These are phyloP conservation scores for Sporobolomyces phaffii DNA, from an alignment of 768 basidiomycete species.

Conservation along the genomic window DNA sequence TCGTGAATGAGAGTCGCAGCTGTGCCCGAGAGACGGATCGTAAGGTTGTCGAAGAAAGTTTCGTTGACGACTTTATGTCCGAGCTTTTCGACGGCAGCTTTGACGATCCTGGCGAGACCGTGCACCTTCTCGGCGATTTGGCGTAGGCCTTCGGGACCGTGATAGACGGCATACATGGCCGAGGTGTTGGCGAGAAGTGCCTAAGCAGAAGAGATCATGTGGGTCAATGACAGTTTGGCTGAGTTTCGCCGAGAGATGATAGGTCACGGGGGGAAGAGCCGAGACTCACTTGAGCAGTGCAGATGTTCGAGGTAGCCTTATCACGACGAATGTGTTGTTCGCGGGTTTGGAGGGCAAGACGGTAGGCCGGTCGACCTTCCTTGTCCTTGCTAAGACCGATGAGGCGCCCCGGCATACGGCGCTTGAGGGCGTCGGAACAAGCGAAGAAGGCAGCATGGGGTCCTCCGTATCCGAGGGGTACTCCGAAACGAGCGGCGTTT, in stretches of 20 bases:
- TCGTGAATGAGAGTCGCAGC: conserved; percentile 63
- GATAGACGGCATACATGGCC: conserved; percentile 91
- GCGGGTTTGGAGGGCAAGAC: conserved; percentile 84
- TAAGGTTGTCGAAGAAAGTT: conserved; percentile 84
- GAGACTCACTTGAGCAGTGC: conserved; percentile 58
- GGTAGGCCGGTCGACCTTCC: conserved; percentile 78
- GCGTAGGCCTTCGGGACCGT: conserved; percentile 77
- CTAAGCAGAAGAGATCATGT: too few species aligned
- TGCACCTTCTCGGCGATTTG: conserved; percentile 89
- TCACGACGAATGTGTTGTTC: conserved; percentile 65
- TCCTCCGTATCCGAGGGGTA: conserved; percentile 93
- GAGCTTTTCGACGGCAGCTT: conserved; percentile 58
- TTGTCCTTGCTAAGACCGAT: conserved; percentile 84
- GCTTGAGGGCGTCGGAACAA: conserved; percentile 80
- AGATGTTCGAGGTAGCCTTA: conserved; percentile 97
- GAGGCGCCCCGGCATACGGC: conserved; percentile 97
- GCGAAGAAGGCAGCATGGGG: conserved; percentile 98
- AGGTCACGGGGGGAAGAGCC: background rate
- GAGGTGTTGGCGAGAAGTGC: conserved; percentile 98
- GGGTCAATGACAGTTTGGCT: too few species aligned
- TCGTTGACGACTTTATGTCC: conserved; percentile 64
- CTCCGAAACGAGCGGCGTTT: conserved; percentile 93
- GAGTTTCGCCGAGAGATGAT: background rate
- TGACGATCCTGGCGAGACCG: conserved; percentile 71
- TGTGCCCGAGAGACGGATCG: conserved; percentile 56